Percentiles rank a stretch among this genome's conserved stretches.
Evolutionary conservation across 176 grass and related monocot genomes (phyloP).

Genomic region (Hordeum marinum): DNA sequence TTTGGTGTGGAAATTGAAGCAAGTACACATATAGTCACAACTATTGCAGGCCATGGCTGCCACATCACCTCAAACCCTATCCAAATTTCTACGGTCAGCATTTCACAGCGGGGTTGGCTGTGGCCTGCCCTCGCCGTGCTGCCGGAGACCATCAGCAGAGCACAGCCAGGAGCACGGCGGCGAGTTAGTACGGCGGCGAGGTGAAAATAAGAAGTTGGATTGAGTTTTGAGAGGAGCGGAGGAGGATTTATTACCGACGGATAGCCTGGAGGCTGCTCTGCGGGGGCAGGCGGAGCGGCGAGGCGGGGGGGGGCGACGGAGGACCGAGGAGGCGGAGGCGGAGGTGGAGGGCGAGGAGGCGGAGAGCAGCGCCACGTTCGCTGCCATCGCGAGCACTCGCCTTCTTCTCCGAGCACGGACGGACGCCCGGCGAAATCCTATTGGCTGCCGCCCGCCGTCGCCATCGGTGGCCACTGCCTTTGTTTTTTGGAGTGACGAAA

Average conservation of each 20-base stretch:
- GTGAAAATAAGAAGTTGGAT: background rate
- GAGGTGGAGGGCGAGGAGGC: constrained; percentile 16
- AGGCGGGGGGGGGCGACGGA: background rate
- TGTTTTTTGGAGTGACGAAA: background rate
- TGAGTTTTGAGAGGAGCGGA: background rate
- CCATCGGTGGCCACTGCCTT: background rate
- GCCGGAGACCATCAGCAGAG: too few species aligned
- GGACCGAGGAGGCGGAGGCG: background rate
- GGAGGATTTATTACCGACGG: constrained; percentile 26
- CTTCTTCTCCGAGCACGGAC: background rate
- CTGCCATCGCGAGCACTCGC: constrained; percentile 16
- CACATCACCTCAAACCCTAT: background rate
- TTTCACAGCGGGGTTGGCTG: background rate
- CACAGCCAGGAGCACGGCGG: background rate
- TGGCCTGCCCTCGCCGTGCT: too few species aligned
- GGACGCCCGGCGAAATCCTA: background rate
- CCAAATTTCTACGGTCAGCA: background rate
- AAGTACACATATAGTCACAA: background rate
- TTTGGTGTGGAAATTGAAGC: background rate
- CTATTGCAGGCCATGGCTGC: background rate
- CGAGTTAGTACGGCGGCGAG: background rate
- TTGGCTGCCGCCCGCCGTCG: background rate
- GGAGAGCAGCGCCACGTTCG: constrained; percentile 36
- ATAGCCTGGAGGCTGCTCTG: background rate
- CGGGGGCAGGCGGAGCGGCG: background rate